Conservation (phyloP, 208 protist species). For the Trypanosoma melophagium region DNA sequence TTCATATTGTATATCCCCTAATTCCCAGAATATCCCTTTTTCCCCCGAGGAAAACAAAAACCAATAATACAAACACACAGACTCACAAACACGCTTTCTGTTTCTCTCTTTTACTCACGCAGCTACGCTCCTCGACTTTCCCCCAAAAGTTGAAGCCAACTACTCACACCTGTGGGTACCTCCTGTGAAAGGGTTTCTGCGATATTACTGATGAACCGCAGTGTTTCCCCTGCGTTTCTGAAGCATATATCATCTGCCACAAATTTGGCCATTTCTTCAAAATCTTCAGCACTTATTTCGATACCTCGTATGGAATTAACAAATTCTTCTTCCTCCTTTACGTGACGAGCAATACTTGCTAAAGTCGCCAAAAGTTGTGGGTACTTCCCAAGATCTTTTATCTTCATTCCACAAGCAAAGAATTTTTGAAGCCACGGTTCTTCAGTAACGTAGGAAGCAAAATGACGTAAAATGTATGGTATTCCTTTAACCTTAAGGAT, state of each 20-base stretch:
- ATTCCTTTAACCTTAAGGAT: constrained; percentile 27
- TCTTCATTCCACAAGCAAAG: constrained; percentile 20
- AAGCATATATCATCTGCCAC: constrained; percentile 36
- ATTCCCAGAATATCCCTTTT: too few relatives aligned
- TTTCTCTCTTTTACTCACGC: background rate
- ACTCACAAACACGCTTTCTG: background rate
- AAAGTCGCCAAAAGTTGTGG: constrained; percentile 35
- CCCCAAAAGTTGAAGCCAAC: constrained; percentile 61
- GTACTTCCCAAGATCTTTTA: constrained; percentile 27
- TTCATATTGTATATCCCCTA: background rate
- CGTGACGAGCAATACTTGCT: constrained; percentile 21
- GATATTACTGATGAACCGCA: constrained; percentile 44
- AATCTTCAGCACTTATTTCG: constrained; percentile 29
- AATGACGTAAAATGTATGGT: constrained; percentile 31
- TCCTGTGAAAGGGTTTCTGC: constrained; percentile 27
- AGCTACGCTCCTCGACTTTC: too few relatives aligned
- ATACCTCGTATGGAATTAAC: constrained; percentile 23
- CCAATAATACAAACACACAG: background rate
- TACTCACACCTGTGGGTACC: constrained; percentile 47
- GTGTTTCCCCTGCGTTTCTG: constrained; percentile 34
- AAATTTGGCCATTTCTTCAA: constrained; percentile 38
- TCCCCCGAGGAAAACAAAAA: too few relatives aligned
- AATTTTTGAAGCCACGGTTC: constrained; percentile 28
- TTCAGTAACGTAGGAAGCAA: constrained; percentile 14
- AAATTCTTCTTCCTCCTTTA: constrained; percentile 30